Conservation (phyloP, 306 rosid species). For the Coriaria nepalensis region DNA sequence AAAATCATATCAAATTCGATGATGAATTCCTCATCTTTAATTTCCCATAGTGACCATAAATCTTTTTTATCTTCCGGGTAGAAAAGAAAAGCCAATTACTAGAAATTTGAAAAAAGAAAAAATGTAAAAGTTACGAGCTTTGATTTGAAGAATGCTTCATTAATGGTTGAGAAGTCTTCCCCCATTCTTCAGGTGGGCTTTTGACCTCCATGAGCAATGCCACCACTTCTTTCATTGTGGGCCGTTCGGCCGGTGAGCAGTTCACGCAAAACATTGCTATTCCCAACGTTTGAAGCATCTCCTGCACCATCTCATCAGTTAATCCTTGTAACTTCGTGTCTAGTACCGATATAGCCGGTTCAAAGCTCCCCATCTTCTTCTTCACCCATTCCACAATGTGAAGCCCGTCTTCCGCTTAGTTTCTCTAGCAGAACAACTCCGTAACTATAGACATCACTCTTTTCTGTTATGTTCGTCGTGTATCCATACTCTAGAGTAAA, state of each 20-base stretch:
- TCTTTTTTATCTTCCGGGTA: too few relatives aligned
- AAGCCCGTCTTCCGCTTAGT: constrained; percentile 70
- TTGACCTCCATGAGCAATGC: constrained; percentile 71
- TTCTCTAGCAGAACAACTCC: constrained; percentile 72
- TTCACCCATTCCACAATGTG: constrained; percentile 88
- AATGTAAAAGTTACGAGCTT: constrained; percentile 16
- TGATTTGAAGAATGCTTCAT: constrained; percentile 69
- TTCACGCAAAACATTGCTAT: constrained; percentile 75
- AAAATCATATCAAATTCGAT: too few relatives aligned
- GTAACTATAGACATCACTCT: constrained; percentile 84
- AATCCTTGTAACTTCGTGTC: constrained; percentile 39
- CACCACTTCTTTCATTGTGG: constrained; percentile 77
- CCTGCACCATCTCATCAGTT: constrained; percentile 52
- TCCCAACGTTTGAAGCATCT: constrained; percentile 66
- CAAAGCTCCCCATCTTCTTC: constrained; percentile 28
- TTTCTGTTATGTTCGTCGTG: constrained; percentile 84
- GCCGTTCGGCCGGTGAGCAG: constrained; percentile 54
- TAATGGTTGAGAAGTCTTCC: constrained; percentile 74
- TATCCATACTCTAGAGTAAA: constrained; percentile 58
- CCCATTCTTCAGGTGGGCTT: constrained; percentile 63
- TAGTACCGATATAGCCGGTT: constrained; percentile 5
- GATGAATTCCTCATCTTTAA: too few relatives aligned
- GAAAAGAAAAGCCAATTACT: too few relatives aligned
- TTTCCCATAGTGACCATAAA: too few relatives aligned
- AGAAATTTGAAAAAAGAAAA: too few relatives aligned